Evolutionary conservation across 2,329 filamentous ascomycete species (phyloP).

Genomic region (Alternaria ethzedia): DNA sequence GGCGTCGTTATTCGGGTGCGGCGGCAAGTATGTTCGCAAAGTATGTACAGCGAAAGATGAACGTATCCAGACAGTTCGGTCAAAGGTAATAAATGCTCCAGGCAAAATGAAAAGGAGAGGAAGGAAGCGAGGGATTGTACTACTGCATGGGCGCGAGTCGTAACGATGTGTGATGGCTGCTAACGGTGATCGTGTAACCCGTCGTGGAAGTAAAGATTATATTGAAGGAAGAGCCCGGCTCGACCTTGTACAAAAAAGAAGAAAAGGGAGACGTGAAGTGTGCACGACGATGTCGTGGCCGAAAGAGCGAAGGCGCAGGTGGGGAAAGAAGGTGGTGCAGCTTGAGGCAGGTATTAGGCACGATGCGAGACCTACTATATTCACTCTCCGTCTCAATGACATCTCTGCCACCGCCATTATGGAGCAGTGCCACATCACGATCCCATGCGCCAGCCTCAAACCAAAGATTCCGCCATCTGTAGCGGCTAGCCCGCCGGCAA

Average conservation of each 20-base stretch:
- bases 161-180: constrained; percentile 22
- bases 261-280: constrained; percentile 12
- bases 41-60: constrained; percentile 25
- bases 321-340: constrained; percentile 25
- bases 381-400: constrained; percentile 36
- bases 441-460: constrained; percentile 47
- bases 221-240: constrained; percentile 43
- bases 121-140: constrained; percentile 26
- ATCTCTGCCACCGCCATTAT: constrained; percentile 24
- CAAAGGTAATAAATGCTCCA: constrained; percentile 29
- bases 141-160: constrained; percentile 41
- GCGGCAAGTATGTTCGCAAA: constrained; percentile 19
- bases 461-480: constrained; percentile 35
- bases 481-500: constrained; percentile 38
- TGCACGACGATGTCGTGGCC: constrained; percentile 31
- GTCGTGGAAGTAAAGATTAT: constrained; percentile 12
- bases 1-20: constrained; percentile 3
- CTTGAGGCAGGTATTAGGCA: constrained; percentile 28
- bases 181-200: constrained; percentile 25
- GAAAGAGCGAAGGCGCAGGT: constrained; percentile 20
- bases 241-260: constrained; percentile 27
- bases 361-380: constrained; percentile 44
- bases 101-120: constrained; percentile 25
- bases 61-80: constrained; percentile 44
- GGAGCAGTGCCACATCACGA: constrained; percentile 37